Base-by-base conservation (phyloP, 176 grass and related monocot species). In the Eremochloa ophiuroides region DNA sequence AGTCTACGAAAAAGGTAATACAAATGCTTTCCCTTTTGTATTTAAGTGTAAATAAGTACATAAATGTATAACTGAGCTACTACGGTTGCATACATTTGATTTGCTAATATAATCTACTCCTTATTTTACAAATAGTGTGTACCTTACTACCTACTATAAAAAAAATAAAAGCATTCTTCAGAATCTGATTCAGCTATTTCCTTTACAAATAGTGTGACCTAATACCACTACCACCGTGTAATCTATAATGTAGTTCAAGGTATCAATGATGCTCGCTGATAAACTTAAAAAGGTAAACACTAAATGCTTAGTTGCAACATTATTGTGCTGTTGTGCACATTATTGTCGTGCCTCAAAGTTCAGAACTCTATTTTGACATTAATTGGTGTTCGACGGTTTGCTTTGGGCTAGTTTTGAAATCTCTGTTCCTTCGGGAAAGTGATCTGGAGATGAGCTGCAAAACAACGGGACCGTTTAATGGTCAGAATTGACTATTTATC, bases 1-100 rank as follows among this genome's bases (percentile, higher is more conserved):
- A 98, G 83, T 93, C 92, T 79, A 95, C 88, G 64, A 98, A 91
- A 87, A 98, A 98, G 84, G 95, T 93, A 77, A 31, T 6, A 23
- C 6, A 3, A 43, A 53, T 68, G 11, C 15, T 28, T 44, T 22
- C 41, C 22, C 70, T 85, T 72, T 27, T 70, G 43, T 63, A 56
- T 25, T 62, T 62, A 7, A 70, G 42, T 87, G 68, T 44, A 76
- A 75, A 34, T 55, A 63, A 64, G 55, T 53, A 71, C 22, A 74
- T 35, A 26, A 28, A n/a, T 74, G 37, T 62, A 23, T 48, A 77
- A 71, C 40, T 71, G 72, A 41, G 62, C 41, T 82, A 18, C 37
- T 64, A 39, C 35, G 73, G 35, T 37, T 73, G 58, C 22, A 56
- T 39, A 51, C 44, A 25, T 77, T 47, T 53, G 30, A 23, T 59